Base-by-base conservation (phyloP, 306 rosid genomes). In the Argentina anserina region DNA sequence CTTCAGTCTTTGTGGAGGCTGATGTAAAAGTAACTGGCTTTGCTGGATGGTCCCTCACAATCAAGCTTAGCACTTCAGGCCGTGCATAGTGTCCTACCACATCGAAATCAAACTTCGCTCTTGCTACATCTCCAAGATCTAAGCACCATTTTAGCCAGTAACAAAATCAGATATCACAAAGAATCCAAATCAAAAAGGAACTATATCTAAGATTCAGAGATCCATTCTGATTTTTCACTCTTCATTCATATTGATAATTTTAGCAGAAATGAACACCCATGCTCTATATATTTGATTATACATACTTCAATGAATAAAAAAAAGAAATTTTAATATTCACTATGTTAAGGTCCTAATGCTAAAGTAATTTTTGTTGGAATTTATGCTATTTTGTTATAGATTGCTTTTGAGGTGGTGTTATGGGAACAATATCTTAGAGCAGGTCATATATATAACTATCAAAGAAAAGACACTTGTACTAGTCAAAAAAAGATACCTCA, bases 21-120 rank as follows among this genome's bases (percentile, higher is more conserved):
- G 98, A 87, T 69, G 92, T 42, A 75, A 88, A 94, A 65, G 90
- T 81, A 75, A 88, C 98, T 5, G 96, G 87, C 28, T 58, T 81
- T 47, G 88, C 28, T 34, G 92, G 98, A 76, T 87, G 87, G 81
- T 91, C 98, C 83, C 79, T 84, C 52, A 89, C 96, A 73, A 58
- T 75, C 86, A 94, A 83, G 86, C 90, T 87, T 29, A 94, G 91
- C 69, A 94, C 94, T 77, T 94, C 97, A 31, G 97, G 95, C 78
- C 96, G 86, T 37, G 96, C 80, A 74, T 86, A 94, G 81, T 94
- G 97, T 77, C 98, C 98, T 55, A 91, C 92, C 85, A 91, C 98
- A 49, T 94, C 97, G 41, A 94, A 94, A 84, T 71, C 92, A 45
- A 91, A 87, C 84, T 91, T 94, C 6, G 79, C 96, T 76, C 92